These are phyloP conservation scores for Podospora sp. DNA, from an alignment of 495 filamentous ascomycete species.

Conservation along the genomic window DNA sequence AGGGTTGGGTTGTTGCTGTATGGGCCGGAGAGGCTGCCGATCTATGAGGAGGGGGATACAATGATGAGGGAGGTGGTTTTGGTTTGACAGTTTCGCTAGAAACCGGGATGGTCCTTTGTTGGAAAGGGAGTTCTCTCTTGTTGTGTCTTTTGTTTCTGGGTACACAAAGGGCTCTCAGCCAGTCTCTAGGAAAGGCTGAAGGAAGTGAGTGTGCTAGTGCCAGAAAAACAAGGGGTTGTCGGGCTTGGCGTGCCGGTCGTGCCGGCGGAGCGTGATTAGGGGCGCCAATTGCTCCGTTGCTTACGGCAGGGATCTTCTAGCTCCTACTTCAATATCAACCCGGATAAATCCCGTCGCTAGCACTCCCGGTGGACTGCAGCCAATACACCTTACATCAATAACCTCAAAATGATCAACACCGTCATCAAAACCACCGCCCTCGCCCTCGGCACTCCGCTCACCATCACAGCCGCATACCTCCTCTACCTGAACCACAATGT, in stretches of 20 bases:
- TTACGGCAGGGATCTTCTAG: background rate
- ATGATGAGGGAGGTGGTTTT: background rate
- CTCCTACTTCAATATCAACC: background rate
- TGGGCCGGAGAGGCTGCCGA: background rate
- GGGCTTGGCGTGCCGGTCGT: too few relatives aligned
- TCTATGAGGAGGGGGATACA: background rate
- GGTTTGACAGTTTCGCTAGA: background rate
- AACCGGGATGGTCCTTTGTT: too few relatives aligned
- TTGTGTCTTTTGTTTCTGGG: too few relatives aligned
- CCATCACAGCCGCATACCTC: slow-evolving; percentile 12
- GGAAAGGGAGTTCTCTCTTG: too few relatives aligned
- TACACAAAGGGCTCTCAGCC: too few relatives aligned
- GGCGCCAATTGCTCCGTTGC: background rate
- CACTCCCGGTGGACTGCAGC: background rate
- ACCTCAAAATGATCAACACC: background rate
- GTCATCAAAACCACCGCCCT: slow-evolving; percentile 10
- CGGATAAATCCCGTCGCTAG: background rate
- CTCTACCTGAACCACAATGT: slow-evolving; percentile 15
- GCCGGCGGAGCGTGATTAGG: too few relatives aligned
- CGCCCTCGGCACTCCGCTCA: background rate
- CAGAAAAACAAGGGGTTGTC: too few relatives aligned
- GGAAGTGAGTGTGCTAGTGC: too few relatives aligned
- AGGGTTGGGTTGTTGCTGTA: slow-evolving; percentile 12
- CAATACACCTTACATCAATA: background rate
- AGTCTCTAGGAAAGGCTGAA: too few relatives aligned